phyloP scores from a whole-genome alignment of 2,329 filamentous ascomycete genomes.

The Aspergillus pseudonomiae region DNA sequence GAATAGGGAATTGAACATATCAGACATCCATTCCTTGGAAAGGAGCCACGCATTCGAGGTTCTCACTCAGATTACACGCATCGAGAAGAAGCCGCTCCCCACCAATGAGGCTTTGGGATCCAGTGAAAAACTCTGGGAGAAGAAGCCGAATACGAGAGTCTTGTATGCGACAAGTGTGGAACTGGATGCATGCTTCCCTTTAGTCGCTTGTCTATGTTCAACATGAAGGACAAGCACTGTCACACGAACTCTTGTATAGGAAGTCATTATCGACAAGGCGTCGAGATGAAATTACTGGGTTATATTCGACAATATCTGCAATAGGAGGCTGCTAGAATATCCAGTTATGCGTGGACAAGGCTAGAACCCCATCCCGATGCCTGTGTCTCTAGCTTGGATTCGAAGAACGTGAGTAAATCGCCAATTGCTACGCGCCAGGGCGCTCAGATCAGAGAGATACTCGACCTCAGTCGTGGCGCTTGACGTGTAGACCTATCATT shows the following conservation, averaged over 20 bases:
- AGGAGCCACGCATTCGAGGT: conserved; percentile 39
- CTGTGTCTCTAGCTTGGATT: conserved; percentile 53
- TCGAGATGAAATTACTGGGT: conserved; percentile 50
- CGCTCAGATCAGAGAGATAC: conserved; percentile 51
- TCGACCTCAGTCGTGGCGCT: conserved; percentile 35
- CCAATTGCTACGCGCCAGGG: conserved; percentile 55
- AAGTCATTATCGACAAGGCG: conserved; percentile 49
- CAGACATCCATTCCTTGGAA: conserved; percentile 42
- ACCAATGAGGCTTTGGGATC: conserved; percentile 56
- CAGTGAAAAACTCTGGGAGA: conserved; percentile 47
- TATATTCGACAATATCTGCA: conserved; percentile 47
- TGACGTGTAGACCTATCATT: conserved; percentile 28
- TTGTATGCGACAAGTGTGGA: conserved; percentile 35
- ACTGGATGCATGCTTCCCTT: conserved; percentile 18
- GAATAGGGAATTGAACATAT: conserved; percentile 29
- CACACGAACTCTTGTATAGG: conserved; percentile 57
- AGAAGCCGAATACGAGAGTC: conserved; percentile 53
- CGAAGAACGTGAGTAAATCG: conserved; percentile 48
- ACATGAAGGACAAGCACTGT: conserved; percentile 47
- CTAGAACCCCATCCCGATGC: conserved; percentile 46
- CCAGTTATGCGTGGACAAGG: conserved; percentile 57
- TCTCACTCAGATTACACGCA: conserved; percentile 39
- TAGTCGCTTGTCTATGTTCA: conserved; percentile 51
- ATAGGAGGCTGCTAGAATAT: conserved; percentile 51
- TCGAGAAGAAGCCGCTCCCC: conserved; percentile 56